Conservation (phyloP, 495 filamentous ascomycete genomes). For the Achaetomiella virescens region DNA sequence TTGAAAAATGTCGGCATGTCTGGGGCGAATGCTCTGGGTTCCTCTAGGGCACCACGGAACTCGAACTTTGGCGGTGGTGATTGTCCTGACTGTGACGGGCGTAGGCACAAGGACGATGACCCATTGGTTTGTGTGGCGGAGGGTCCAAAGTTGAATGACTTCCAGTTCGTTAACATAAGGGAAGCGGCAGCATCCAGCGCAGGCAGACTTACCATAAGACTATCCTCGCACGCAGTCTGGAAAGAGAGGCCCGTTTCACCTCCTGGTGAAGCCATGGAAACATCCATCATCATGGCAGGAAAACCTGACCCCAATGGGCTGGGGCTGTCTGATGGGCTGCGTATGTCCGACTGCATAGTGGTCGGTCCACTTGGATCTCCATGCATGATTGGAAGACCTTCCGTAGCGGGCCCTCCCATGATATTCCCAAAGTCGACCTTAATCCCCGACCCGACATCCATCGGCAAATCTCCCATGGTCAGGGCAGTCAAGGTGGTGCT, state of each 20-base stretch:
- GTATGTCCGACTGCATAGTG: not conserved
- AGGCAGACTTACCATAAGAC: not conserved
- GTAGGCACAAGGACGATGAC: not conserved
- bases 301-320: slow-evolving; percentile 8
- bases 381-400: not conserved
- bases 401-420: not conserved
- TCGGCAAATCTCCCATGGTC: slow-evolving; percentile 12
- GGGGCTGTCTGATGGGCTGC: slow-evolving; percentile 9
- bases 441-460: slow-evolving; percentile 5
- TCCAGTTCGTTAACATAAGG: not conserved
- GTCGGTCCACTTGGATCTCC: not conserved
- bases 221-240: not conserved
- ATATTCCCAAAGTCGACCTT: slow-evolving; percentile 11
- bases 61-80: slow-evolving; percentile 3
- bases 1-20: not conserved
- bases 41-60: slow-evolving; percentile 8
- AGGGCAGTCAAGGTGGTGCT: slow-evolving; percentile 14
- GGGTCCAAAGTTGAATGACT: slow-evolving; percentile 4
- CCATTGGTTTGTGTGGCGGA: not conserved
- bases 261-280: slow-evolving; percentile 7
- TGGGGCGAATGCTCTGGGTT: not conserved
- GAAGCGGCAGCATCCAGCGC: not conserved
- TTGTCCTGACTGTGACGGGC: not conserved
- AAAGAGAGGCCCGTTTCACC: not conserved
- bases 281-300: not conserved